Evolutionary conservation across 2,329 filamentous ascomycete species (phyloP), one percentile per base, ranked within the genome.

Genomic region (Scedosporium minutisporum): DNA sequence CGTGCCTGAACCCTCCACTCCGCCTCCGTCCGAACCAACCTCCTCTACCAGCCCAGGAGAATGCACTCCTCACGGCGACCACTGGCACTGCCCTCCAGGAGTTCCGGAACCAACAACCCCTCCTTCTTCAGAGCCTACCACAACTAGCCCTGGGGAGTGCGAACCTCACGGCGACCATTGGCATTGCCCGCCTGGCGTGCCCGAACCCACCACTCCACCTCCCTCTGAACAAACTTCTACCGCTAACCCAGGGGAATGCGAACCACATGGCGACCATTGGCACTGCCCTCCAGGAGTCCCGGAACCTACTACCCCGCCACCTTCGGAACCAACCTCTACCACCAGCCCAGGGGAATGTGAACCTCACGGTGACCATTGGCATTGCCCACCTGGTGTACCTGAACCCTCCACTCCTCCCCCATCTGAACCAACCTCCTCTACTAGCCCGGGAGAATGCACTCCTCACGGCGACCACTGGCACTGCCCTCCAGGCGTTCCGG

Each of bases 111-210:
- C 64, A 1, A 60, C 57, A 1, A 61, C 63, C 6, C 62, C 64
- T 6, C 63, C 65, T 6, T 3, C 58, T 12, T 9, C 27, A 16
- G 41, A 46, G 23, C 29, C 58, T 1, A 46, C 14, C 21, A 3
- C n/a, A 23, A 61, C 14, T 64, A 48, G 44, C 44, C 44, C 44
- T 6, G 63, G 16, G 21, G 63, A 55, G 16, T 67, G 65, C n/a
- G 63, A 63, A 4, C 48, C 64, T 44, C 60, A 68, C 29, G 44
- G 58, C 14, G 57, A 63, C 62, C 58, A 64, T 53, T 64, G 63
- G 63, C 62, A 68, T 42, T 68, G 67, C 53, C 65, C 65, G n/a
- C 61, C 64, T 16, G 66, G 65, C 4, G 63, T 67, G 3, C 58
- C 55, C 7, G 61, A 65, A 21, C 59, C 64, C 2, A 60, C 57